Base-by-base conservation (phyloP, 2,329 filamentous ascomycete genomes). In the Claviceps africana region DNA sequence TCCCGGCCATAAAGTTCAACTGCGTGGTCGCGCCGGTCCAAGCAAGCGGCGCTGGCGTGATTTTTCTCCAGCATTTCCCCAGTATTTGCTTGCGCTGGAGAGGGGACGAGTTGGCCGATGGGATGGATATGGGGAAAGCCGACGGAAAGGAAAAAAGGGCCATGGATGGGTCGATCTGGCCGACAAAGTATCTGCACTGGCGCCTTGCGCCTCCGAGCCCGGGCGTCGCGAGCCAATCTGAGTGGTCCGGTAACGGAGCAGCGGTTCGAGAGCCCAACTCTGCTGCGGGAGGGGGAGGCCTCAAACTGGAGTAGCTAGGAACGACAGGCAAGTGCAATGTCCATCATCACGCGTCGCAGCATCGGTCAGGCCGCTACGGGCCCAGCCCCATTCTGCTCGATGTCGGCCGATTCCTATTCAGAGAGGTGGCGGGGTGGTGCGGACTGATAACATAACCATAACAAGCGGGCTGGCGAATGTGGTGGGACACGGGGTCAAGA, bases 1-100 rank as follows among this genome's bases (percentile, higher is more conserved):
- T 53, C 33, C 19, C 47, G 51, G 51, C 51, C 51, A 50, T 25
- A 31, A 25, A 21, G 44, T 21, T 31, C 22, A 39, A 9, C 47
- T 39, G 17, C n/a, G n/a, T n/a, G n/a, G n/a, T n/a, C n/a, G n/a
- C n/a, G n/a, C n/a, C n/a, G n/a, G 17, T 4, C 13, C 1, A 17
- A 17, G 33, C 33, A 37, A 13, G 33, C 33, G 5, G 33, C 10
- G 8, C 10, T 11, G 31, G 31, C 31, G 31, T 9, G 31, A 35
- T 35, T 35, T 35, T 9, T 35, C 8, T n/a, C 31, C 31, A 13
- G 31, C 8, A 35, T 11, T 35, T 35, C 31, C 31, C 31, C 31
- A 10, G 31, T 13, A 35, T 35, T 13, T 35, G 31, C 31, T 11
- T 35, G 31, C 31, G 13, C 13, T 10, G 15, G 13, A 7, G 17